Conservation (phyloP, 345 rosid genomes). For the Salix udensis region DNA sequence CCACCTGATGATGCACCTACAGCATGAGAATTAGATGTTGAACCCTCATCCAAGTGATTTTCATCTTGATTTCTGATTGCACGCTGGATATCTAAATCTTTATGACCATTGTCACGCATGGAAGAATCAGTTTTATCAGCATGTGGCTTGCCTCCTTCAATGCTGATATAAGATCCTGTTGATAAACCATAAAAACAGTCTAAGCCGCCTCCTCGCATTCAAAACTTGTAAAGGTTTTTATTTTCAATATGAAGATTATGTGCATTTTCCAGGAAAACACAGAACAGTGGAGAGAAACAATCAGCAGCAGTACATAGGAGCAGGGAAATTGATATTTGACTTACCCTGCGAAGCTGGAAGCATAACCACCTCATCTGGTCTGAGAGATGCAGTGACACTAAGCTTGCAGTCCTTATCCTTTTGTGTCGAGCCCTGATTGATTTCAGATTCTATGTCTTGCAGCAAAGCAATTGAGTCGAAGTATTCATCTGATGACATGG, state of each 20-base stretch:
- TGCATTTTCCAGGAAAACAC: background rate
- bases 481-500: slow-evolving; percentile 44
- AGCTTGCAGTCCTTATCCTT: slow-evolving; percentile 20
- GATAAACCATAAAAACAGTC: background rate
- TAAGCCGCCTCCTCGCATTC: background rate
- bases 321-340: background rate
- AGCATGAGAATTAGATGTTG: slow-evolving; percentile 18
- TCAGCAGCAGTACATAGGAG: background rate
- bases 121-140: slow-evolving; percentile 4
- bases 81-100: background rate
- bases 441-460: slow-evolving; percentile 36
- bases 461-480: slow-evolving; percentile 42
- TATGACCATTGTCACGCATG: background rate
- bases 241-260: background rate
- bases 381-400: slow-evolving; percentile 22
- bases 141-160: slow-evolving; percentile 10
- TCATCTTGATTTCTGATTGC: slow-evolving; percentile 1
- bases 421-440: background rate
- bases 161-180: slow-evolving; percentile 14
- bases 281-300: background rate
- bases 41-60: slow-evolving; percentile 15
- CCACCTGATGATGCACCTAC: slow-evolving; percentile 15
- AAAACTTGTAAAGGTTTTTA: background rate
- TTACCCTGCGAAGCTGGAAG: slow-evolving; percentile 36
- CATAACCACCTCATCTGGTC: slow-evolving; percentile 20